Conservation (phyloP, 345 rosid genomes). For the Eucalyptus pauciflora region DNA sequence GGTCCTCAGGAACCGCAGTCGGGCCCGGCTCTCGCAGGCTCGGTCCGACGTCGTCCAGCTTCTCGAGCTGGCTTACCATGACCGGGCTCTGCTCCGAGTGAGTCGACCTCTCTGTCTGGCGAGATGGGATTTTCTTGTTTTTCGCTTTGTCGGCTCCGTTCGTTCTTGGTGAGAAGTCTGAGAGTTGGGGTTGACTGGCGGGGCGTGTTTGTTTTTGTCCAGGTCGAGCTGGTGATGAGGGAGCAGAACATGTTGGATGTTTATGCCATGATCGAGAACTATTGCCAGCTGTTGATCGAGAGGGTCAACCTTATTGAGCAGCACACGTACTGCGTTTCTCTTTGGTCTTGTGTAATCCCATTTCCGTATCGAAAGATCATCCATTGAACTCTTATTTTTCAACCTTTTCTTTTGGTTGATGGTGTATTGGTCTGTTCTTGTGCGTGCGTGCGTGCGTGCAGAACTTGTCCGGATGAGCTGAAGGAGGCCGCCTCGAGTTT, state of each 20-base stretch:
- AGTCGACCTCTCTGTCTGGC: neutral
- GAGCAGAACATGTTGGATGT: slow-evolving; percentile 68
- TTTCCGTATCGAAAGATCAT: neutral
- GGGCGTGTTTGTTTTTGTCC: neutral
- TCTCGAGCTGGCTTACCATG: slow-evolving; percentile 60
- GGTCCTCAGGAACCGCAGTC: slow-evolving; percentile 65
- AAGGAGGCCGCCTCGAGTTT: slow-evolving; percentile 64
- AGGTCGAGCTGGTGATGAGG: slow-evolving; percentile 61
- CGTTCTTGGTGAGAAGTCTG: neutral
- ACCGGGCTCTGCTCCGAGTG: slow-evolving; percentile 70
- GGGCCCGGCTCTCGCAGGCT: slow-evolving; percentile 34
- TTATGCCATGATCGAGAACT: slow-evolving; percentile 48
- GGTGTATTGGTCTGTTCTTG: neutral
- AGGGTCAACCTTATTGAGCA: slow-evolving; percentile 53
- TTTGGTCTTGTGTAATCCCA: neutral
- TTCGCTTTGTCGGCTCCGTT: neutral
- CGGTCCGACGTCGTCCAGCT: slow-evolving; percentile 70
- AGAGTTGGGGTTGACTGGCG: neutral
- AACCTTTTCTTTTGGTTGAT: neutral
- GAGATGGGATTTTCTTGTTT: neutral
- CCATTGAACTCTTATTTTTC: neutral
- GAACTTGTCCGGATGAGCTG: slow-evolving; percentile 76
- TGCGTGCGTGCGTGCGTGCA: neutral
- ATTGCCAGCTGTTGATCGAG: slow-evolving; percentile 52
- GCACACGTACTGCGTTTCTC: slow-evolving; percentile 12